phyloP scores from a whole-genome alignment of 73 alveolate genomes.

The Blepharisma stoltei region DNA sequence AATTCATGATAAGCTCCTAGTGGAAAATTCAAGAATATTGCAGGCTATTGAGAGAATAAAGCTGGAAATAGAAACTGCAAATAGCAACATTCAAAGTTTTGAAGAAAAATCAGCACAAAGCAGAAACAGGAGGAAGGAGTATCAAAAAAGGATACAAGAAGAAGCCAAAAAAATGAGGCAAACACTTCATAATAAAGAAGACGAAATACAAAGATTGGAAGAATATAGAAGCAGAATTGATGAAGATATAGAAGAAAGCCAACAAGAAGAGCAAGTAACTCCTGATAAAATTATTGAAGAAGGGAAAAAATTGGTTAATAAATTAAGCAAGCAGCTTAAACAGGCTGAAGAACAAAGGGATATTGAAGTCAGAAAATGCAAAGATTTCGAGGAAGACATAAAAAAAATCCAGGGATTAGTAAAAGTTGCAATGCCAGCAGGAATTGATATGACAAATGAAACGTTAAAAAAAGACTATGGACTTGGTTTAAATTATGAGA shows the following conservation, averaged over 20 bases:
- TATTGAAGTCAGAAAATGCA: conserved; percentile 20
- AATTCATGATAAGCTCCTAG: not conserved
- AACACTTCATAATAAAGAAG: conserved; percentile 1
- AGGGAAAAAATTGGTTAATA: conserved; percentile 12
- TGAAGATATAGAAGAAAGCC: not conserved
- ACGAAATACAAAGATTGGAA: conserved; percentile 17
- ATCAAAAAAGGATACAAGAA: not conserved
- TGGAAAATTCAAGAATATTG: not conserved
- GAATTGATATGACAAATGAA: not conserved
- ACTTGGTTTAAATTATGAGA: conserved; percentile 10
- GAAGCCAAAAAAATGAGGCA: not conserved
- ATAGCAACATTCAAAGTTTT: not conserved
- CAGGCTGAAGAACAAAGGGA: not conserved
- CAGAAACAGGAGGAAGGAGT: conserved; percentile 6
- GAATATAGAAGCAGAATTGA: conserved; percentile 1
- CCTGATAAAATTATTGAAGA: not conserved
- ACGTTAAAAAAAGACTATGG: not conserved
- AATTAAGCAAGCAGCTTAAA: conserved; percentile 1
- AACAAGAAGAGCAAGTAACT: not conserved
- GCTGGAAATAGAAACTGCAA: not conserved
- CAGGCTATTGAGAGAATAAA: not conserved
- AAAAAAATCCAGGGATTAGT: conserved; percentile 5
- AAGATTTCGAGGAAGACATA: not conserved
- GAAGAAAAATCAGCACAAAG: conserved; percentile 16
- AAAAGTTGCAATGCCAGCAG: conserved; percentile 1